Base-by-base conservation (phyloP, 768 basidiomycete genomes). In the Lactarius hatsudake region DNA sequence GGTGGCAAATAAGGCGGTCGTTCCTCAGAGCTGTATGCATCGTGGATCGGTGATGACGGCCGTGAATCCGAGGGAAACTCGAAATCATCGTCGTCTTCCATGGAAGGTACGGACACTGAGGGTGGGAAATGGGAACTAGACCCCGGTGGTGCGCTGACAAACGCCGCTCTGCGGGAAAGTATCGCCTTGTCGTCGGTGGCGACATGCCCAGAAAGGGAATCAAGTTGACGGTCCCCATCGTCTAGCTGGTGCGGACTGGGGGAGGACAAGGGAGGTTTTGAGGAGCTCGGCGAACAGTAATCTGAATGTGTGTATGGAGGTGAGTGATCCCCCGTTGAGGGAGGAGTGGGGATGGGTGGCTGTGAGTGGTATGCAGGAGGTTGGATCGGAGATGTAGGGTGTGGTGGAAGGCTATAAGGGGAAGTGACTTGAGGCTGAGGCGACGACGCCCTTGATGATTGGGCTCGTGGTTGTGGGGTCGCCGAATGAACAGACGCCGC, bases 161-260 rank as follows among this genome's bases (percentile, higher is more conserved):
- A 42, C 7, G 70, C 66, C 5, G 73, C 74, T 71, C 78, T 71
- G 26, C 69, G 75, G n/a, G 76, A 75, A 5, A 79, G 72, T 18
- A 76, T 32, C 3, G 71, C 70, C 69, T 79, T 79, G 67, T 79
- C 78, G 63, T 79, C 78, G 3, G 77, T 78, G 17, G 78, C 78
- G 26, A 79, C 73, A 57, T 79, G 78, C 18, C 75, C 76, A 13
- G 72, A 70, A 59, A 73, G 66, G 54, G 68, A 32, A 64, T 45
- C 18, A 61, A 45, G 38, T 32, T 34, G 56, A 13, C 23, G 36
- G 5, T 45, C 58, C 5, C 43, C 45, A 15, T 30, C 40, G 43
- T 43, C 34, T 13, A 34, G 54, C 23, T 48, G 61, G 13, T 20
- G 7, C 2, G n/a, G 32, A 17, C 57, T 6, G 12, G 53, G 34